phyloP scores from a whole-genome alignment of 176 grass and related monocot genomes.

The Otatea glauca region DNA sequence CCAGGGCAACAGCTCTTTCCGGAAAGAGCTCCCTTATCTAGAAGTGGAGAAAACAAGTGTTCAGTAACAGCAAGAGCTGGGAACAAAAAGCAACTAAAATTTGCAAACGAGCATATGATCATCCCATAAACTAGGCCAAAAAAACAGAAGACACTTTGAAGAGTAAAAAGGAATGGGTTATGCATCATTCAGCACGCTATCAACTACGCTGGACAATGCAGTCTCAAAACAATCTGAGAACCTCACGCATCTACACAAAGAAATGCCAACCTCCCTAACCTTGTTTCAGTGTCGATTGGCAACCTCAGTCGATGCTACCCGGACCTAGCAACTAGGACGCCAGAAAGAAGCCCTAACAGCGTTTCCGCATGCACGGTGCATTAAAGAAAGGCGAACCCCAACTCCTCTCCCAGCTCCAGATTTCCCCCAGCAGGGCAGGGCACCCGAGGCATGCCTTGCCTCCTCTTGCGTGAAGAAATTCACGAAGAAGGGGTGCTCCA shows the following conservation, averaged over 20 bases:
- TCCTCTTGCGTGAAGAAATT: not conserved
- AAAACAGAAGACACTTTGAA: not conserved
- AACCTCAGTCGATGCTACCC: not conserved
- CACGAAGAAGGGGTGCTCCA: constrained; percentile 8
- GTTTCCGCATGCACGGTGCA: not conserved
- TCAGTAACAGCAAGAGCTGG: not conserved
- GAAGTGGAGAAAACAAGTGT: not conserved
- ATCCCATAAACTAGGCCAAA: not conserved
- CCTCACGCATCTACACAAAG: not conserved
- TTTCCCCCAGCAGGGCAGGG: not conserved
- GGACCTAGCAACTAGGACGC: not conserved
- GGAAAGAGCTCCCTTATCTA: not conserved
- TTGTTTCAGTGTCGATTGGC: not conserved
- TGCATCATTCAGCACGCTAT: constrained; percentile 6
- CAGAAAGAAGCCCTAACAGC: not conserved
- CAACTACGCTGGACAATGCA: not conserved
- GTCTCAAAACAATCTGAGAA: not conserved
- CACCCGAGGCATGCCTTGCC: not conserved
- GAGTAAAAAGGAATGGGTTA: not conserved
- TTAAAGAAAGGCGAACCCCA: not conserved
- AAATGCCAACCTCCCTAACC: not conserved
- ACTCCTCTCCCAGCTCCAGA: not conserved
- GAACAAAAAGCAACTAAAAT: not conserved
- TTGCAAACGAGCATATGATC: not conserved
- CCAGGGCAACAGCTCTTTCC: not conserved